Base-by-base conservation (phyloP, 495 filamentous ascomycete species). In the Daldinia loculata region DNA sequence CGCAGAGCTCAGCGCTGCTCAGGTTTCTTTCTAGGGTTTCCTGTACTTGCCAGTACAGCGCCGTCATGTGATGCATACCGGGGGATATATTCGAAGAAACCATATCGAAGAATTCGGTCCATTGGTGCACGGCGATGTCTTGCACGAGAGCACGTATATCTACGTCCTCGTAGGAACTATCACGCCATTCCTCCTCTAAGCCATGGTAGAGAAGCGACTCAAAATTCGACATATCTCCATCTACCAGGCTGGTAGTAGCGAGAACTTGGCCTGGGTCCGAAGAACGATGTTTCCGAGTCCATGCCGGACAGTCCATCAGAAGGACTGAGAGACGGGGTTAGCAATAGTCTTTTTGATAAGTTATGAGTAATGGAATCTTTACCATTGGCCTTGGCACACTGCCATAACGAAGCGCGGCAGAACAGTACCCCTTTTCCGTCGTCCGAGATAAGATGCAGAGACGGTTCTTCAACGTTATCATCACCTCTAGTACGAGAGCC, bases 71-170 rank as follows among this genome's bases (percentile, higher is more conserved):
- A 17, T 62, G 43, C 9, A 55, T 1, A 26, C 27, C 9, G 29
- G 29, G 9, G 3, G 57, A 22, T 2, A 58, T 12, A 9, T 70
- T 67, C 0, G 67, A 45, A 5, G 72, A 63, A 14, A 80, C 48
- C 2, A 64, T 15, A 12, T 80, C 81, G 45, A 82, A 80, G 27
- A 83, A 72, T 2, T 77, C 74, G 32, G 67, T 57, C 81, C 80
- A 83, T 56, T 74, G 69, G 53, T 78, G 63, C 22, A 77, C 56
- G 12, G 66, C 70, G 4, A 77, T 43, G 43, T 80, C 74, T 6
- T 75, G 67, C 2, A 81, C 32, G n/a, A 76, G 38, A 12, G 55
- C 17, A 2, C 32, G 24, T 19, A 77, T 15, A 52, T 69, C 64
- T 8, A 61, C 50, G 14, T 19, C 53, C 3, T 24, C 41, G 17